A percentile compares a stretch with the other conserved stretches of the same genome.
Evolutionary conservation across 768 basidiomycete species (phyloP).

Genomic region (Gautieria morchelliformis): DNA sequence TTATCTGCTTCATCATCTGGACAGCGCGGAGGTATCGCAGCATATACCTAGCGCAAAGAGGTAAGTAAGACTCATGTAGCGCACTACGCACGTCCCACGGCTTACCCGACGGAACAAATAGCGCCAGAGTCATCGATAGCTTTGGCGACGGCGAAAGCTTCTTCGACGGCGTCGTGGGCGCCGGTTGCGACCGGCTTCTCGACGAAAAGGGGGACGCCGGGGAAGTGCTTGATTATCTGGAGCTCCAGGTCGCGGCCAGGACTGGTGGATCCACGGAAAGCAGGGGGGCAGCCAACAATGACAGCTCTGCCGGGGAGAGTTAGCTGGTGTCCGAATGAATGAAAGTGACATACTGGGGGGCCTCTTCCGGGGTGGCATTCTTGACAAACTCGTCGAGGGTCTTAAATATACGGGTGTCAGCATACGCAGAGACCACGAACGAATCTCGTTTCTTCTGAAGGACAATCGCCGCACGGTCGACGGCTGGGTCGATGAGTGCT

Average conservation of each 20-base stretch:
- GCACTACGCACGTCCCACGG: not conserved
- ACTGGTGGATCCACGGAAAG: constrained; percentile 74
- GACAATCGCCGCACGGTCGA: constrained; percentile 68
- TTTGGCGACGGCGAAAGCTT: constrained; percentile 64
- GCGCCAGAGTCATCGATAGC: constrained; percentile 59
- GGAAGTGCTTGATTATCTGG: constrained; percentile 81
- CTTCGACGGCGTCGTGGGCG: constrained; percentile 51
- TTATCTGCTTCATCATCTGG: constrained; percentile 94
- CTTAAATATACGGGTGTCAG: constrained; percentile 76
- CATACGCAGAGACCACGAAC: constrained; percentile 90
- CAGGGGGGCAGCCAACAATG: constrained; percentile 87
- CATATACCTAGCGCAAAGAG: constrained; percentile 61
- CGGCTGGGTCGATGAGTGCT: constrained; percentile 85
- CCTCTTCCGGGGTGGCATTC: constrained; percentile 51
- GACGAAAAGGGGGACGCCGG: constrained; percentile 80
- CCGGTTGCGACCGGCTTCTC: constrained; percentile 92
- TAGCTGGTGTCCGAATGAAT: not conserved
- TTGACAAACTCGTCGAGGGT: constrained; percentile 79
- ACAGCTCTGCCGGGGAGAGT: constrained; percentile 42
- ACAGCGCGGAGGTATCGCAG: constrained; percentile 88
- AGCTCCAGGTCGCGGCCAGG: constrained; percentile 79
- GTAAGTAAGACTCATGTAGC: not conserved
- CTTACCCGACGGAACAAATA: constrained; percentile 83
- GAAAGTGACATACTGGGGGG: constrained; percentile 34
- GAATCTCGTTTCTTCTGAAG: constrained; percentile 87